These are phyloP conservation scores for Barbarea vulgaris DNA, from an alignment of 345 rosid species.

Conservation along the genomic window DNA sequence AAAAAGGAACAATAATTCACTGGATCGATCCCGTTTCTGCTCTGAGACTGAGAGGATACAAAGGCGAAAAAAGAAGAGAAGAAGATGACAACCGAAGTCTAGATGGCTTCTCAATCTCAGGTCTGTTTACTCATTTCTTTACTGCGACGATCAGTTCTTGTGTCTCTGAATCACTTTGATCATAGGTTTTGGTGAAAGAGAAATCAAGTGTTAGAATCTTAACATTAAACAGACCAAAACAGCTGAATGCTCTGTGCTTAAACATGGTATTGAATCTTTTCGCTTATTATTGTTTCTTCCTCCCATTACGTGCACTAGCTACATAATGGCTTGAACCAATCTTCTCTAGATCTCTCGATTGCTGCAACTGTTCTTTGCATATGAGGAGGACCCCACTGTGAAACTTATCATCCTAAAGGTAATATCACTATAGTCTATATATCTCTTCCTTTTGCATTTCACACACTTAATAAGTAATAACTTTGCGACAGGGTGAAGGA, in stretches of 20 bases:
- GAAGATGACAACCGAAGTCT: background rate
- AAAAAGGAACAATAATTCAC: too few species aligned
- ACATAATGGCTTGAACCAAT: background rate
- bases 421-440: background rate
- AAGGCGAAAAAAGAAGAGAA: too few species aligned
- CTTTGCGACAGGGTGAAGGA: constrained; percentile 62
- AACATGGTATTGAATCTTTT: constrained; percentile 54
- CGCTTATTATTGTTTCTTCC: background rate
- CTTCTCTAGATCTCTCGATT: constrained; percentile 55
- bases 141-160: background rate
- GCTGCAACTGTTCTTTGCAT: constrained; percentile 59
- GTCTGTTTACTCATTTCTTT: background rate
- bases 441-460: background rate
- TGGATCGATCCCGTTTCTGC: too few species aligned
- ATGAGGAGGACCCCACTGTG: constrained; percentile 61
- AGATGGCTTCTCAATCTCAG: constrained; percentile 19
- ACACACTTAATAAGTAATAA: background rate
- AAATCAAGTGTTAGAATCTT: constrained; percentile 51
- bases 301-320: background rate
- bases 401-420: constrained; percentile 78
- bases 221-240: constrained; percentile 69
- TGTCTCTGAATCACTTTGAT: constrained; percentile 11
- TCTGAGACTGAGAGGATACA: too few species aligned
- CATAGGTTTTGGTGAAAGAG: constrained; percentile 68
- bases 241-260: constrained; percentile 64